phyloP scores from a whole-genome alignment of 768 basidiomycete species.

The Termitomyces sp. region DNA sequence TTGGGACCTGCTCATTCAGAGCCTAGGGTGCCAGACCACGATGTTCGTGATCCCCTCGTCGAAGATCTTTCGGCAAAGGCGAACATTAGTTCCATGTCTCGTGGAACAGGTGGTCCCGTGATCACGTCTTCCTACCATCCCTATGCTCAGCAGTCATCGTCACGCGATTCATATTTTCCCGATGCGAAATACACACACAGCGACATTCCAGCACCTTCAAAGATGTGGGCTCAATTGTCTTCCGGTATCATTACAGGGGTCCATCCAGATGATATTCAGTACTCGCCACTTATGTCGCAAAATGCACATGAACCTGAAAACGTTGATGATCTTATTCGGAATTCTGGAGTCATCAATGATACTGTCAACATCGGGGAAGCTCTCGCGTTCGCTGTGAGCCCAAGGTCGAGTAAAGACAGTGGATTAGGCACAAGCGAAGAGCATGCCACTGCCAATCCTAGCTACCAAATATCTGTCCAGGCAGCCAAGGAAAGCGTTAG shows the following conservation, averaged over 20 bases:
- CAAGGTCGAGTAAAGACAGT: conserved; percentile 32
- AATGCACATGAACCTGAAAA: conserved; percentile 8
- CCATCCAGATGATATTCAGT: conserved; percentile 41
- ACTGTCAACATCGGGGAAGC: conserved; percentile 63
- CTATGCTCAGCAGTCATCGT: conserved; percentile 33
- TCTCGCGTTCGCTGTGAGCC: conserved; percentile 42
- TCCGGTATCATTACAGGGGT: conserved; percentile 43
- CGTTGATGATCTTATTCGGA: conserved; percentile 14
- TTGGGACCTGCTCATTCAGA: conserved; percentile 24
- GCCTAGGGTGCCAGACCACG: conserved; percentile 32
- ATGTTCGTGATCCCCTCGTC: neutral
- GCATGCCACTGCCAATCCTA: conserved; percentile 20
- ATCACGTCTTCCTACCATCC: conserved; percentile 39
- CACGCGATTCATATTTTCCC: conserved; percentile 32
- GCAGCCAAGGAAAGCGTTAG: conserved; percentile 18
- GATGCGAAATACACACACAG: conserved; percentile 33
- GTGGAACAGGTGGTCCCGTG: conserved; percentile 23
- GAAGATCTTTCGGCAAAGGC: neutral
- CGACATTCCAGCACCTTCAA: conserved; percentile 36
- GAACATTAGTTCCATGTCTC: conserved; percentile 23
- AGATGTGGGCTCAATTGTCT: conserved; percentile 51
- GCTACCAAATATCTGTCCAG: conserved; percentile 8
- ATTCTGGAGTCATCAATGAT: conserved; percentile 38
- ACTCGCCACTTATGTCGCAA: conserved; percentile 43
- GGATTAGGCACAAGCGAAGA: conserved; percentile 48